These are phyloP conservation scores for Solanum piurae DNA, from an alignment of 257 asterid genomes.

Conservation along the genomic window DNA sequence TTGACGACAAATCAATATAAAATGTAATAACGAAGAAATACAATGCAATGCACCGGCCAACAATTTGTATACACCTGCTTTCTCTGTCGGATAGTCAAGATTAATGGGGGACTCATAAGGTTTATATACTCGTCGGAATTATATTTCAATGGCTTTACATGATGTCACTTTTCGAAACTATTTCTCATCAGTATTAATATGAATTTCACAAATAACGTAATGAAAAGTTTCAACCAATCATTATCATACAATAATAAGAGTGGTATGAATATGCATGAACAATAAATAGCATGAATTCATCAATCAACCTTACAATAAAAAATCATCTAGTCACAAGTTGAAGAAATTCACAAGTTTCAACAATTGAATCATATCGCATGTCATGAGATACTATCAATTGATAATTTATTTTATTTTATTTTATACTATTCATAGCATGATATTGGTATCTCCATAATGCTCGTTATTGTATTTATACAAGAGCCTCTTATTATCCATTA, in stretches of 20 bases:
- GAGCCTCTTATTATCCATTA: background rate
- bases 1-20: too few species aligned
- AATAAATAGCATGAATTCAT: background rate
- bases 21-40: too few species aligned
- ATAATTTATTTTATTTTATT: too few species aligned
- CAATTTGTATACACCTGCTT: background rate
- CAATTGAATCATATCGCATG: too few species aligned
- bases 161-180: too few species aligned
- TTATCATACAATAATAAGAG: background rate
- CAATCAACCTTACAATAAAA: background rate
- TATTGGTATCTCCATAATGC: background rate
- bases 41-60: background rate
- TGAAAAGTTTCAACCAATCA: background rate
- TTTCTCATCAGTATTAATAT: too few species aligned
- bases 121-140: too few species aligned
- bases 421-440: background rate
- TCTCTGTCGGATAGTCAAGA: background rate
- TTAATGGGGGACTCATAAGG: background rate
- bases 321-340: background rate
- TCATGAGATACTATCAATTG: background rate
- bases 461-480: too few species aligned
- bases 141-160: background rate
- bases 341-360: background rate
- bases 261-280: background rate
- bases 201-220: background rate